These are phyloP conservation scores for Botrytis porri DNA, from an alignment of 2,329 filamentous ascomycete genomes.

Conservation along the genomic window DNA sequence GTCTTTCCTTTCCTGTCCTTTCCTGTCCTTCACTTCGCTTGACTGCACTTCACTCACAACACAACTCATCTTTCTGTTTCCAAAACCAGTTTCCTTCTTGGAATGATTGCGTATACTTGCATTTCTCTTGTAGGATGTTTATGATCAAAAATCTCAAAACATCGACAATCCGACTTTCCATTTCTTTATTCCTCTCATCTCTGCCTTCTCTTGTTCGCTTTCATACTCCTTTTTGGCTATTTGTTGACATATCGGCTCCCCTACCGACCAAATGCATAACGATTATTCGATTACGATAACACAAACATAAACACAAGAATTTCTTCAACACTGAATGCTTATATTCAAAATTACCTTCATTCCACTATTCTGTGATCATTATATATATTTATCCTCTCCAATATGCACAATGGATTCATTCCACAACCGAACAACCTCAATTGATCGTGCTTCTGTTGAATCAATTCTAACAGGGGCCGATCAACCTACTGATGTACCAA, in stretches of 20 bases:
- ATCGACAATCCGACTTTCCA: neutral
- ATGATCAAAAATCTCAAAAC: neutral
- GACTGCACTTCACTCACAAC: neutral
- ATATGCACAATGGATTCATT: slow-evolving; percentile 36
- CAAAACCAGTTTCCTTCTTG: neutral
- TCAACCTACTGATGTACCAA: slow-evolving; percentile 30
- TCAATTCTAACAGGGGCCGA: slow-evolving; percentile 35
- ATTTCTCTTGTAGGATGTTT: neutral
- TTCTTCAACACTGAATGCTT: slow-evolving; percentile 25
- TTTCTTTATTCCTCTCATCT: neutral
- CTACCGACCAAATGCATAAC: neutral
- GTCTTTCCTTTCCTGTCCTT: neutral
- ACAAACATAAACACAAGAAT: slow-evolving; percentile 15
- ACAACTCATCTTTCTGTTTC: neutral
- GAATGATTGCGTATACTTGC: neutral
- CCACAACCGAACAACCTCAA: slow-evolving; percentile 31
- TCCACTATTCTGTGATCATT: slow-evolving; percentile 27
- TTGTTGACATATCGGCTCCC: slow-evolving; percentile 18
- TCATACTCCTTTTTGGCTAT: neutral
- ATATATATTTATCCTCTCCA: slow-evolving; percentile 24
- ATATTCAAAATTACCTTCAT: slow-evolving; percentile 28
- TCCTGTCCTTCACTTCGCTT: neutral
- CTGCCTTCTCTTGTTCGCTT: neutral
- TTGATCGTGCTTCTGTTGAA: slow-evolving; percentile 34
- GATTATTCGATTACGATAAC: slow-evolving; percentile 6